Base-by-base conservation (phyloP, 768 basidiomycete species). In the Phaeotremella skinneri region DNA sequence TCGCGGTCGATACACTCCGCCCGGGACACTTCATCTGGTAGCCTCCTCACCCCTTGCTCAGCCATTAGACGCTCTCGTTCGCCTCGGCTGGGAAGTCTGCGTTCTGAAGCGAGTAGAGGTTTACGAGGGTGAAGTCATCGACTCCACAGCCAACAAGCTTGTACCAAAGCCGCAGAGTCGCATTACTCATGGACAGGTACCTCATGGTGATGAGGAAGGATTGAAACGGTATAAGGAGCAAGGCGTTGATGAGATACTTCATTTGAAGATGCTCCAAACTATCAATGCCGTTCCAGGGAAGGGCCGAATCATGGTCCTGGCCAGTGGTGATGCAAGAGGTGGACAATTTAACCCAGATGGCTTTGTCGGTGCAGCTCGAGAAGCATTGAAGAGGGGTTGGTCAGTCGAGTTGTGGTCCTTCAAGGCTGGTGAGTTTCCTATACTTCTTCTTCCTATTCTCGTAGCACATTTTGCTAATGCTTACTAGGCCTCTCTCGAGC, bases 311-410 rank as follows among this genome's bases (percentile, higher is more conserved):
- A 88, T 96, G 66, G 87, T 96, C 45, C 83, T 97, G 42, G 93
- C 90, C 0, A 96, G 93, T 0, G 93, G 93, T 3, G 93, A 98
- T 75, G 91, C 91, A 23, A 90, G 90, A 68, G 86, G 88, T 9
- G 88, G 89, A 4, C 88, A 94, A 73, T 96, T 94, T 74, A 93
- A 86, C 75, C 88, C 90, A 59, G 88, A 91, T 69, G 93, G 93
- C 4, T 98, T 96, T 79, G 75, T 92, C 25, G 91, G 91, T 0
- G 88, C 88, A 43, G 90, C 92, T 13, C 80, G 89, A 57, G 85
- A 86, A 13, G 93, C 93, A 3, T 79, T 97, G 67, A 87, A 85
- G 77, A 84, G 87, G 48, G 93, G 93, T 1, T 98, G 93, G 93
- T 83, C 81, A 56, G 91, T 98, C n/a, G 93, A 98, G 78, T 72